Conservation (phyloP, 1,284 basidiomycete genomes). For the Fomitopsis palustris region DNA sequence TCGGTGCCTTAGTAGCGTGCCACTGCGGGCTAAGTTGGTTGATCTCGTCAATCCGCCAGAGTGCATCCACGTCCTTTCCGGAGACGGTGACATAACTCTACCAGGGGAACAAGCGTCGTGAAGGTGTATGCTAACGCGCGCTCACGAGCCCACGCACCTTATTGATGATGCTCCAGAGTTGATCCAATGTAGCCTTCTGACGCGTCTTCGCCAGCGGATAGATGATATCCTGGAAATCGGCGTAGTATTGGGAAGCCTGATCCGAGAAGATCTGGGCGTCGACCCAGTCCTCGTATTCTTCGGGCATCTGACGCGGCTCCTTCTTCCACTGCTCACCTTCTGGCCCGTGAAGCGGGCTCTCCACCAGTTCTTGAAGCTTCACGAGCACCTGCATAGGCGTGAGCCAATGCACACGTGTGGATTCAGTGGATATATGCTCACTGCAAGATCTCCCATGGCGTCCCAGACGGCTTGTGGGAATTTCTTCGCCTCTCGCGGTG, state of each 20-base stretch:
- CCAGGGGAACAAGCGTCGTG: background rate
- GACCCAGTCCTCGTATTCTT: constrained; percentile 57
- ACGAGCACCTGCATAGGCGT: constrained; percentile 46
- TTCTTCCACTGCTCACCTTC: constrained; percentile 48
- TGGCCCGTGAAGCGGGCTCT: constrained; percentile 50
- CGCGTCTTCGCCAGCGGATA: constrained; percentile 52
- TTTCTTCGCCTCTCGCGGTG: constrained; percentile 62
- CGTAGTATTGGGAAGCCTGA: constrained; percentile 45
- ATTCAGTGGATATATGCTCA: constrained; percentile 28
- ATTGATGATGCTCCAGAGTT: constrained; percentile 64
- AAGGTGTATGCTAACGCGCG: background rate
- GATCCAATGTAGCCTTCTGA: constrained; percentile 45
- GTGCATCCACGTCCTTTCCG: constrained; percentile 50
- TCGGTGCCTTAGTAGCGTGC: constrained; percentile 40
- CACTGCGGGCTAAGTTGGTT: constrained; percentile 53
- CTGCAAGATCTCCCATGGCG: constrained; percentile 72
- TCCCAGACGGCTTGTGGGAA: constrained; percentile 78
- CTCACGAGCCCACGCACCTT: constrained; percentile 39
- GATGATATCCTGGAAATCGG: constrained; percentile 53
- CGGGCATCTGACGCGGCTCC: constrained; percentile 47
- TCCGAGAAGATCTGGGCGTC: constrained; percentile 63
- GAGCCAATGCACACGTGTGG: background rate
- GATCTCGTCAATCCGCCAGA: constrained; percentile 62
- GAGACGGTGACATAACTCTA: constrained; percentile 58
- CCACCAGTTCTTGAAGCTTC: constrained; percentile 59